Evolutionary conservation across 140 eudicot genomes (phyloP).

Genomic region (Erigeron philadelphicus): DNA sequence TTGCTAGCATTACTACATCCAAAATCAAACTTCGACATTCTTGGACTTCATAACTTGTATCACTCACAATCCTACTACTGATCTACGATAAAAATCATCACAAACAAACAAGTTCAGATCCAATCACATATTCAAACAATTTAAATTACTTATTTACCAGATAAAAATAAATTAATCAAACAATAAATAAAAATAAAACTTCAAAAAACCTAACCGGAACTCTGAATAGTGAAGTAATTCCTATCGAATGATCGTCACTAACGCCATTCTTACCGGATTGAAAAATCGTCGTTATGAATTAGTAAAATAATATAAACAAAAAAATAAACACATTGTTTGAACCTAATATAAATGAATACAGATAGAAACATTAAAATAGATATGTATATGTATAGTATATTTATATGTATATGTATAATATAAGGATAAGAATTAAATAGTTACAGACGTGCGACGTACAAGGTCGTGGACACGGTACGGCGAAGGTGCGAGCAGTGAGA

Average conservation of each 20-base stretch:
- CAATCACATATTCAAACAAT: slow-evolving; percentile 24
- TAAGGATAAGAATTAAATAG: background rate
- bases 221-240: slow-evolving; percentile 28
- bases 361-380: background rate
- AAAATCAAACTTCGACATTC: slow-evolving; percentile 46
- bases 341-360: slow-evolving; percentile 10
- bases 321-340: background rate
- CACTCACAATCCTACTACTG: slow-evolving; percentile 40
- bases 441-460: slow-evolving; percentile 29
- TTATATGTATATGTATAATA: background rate
- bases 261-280: slow-evolving; percentile 20
- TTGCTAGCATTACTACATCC: slow-evolving; percentile 82
- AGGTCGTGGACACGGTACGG: slow-evolving; percentile 40
- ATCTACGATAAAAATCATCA: slow-evolving; percentile 37
- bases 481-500: slow-evolving; percentile 71
- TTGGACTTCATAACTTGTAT: slow-evolving; percentile 61
- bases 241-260: slow-evolving; percentile 27
- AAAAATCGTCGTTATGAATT: background rate
- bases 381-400: no score
- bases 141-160: background rate
- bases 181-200: no score
- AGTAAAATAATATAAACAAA: background rate
- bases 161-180: no score
- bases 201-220: slow-evolving; percentile 70
- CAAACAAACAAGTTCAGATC: slow-evolving; percentile 43